phyloP scores from a whole-genome alignment of 257 asterid genomes.

The Ligustrum vulgare region DNA sequence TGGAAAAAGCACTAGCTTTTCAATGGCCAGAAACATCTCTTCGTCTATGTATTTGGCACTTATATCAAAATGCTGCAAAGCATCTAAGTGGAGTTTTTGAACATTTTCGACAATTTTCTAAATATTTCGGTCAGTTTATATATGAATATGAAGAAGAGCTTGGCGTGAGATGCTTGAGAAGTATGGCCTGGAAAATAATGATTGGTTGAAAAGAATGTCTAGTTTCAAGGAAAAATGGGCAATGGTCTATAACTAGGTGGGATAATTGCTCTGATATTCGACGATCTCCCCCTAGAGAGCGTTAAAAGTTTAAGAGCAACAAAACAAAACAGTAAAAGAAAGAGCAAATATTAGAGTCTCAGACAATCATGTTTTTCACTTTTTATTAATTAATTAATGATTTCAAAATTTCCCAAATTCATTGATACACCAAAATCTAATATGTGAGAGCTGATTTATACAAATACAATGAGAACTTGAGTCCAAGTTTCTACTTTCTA shows the following conservation, averaged over 20 bases:
- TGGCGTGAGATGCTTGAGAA: too few relatives aligned
- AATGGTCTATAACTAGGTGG: slow-evolving; percentile 20
- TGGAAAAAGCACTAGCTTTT: neutral
- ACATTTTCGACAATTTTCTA: neutral
- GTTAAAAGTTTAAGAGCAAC: too few relatives aligned
- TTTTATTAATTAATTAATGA: too few relatives aligned
- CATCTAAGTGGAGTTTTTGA: slow-evolving; percentile 3
- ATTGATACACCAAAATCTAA: neutral
- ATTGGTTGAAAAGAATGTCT: too few relatives aligned
- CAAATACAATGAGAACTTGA: neutral
- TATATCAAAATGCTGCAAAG: neutral
- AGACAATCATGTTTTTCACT: too few relatives aligned
- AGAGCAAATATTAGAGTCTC: too few relatives aligned
- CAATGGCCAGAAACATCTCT: neutral
- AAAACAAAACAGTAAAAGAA: too few relatives aligned
- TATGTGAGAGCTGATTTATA: neutral
- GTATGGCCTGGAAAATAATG: too few relatives aligned
- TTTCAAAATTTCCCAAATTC: too few relatives aligned
- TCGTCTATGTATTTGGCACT: slow-evolving; percentile 13
- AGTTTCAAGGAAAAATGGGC: neutral
- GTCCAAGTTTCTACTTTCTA: neutral
- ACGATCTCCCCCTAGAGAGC: too few relatives aligned
- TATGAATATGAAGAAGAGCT: neutral
- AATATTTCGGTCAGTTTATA: slow-evolving; percentile 3
- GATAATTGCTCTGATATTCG: slow-evolving; percentile 37